These are phyloP conservation scores for Kluyveromyces aestuarii DNA, from an alignment of 805 yeast species.

Conservation along the genomic window DNA sequence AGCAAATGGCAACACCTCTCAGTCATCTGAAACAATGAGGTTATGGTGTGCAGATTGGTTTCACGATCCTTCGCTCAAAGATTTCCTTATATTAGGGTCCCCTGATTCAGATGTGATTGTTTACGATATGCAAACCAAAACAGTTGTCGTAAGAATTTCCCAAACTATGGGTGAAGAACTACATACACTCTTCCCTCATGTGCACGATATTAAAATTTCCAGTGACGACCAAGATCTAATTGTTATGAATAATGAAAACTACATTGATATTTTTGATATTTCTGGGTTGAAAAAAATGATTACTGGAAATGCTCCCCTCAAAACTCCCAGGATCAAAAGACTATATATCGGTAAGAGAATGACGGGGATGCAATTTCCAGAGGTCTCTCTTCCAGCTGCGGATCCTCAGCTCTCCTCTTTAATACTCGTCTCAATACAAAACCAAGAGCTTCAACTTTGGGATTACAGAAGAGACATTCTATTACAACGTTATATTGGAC, in stretches of 20 bases:
- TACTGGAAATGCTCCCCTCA: slow-evolving; percentile 9
- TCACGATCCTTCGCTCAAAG: slow-evolving; percentile 34
- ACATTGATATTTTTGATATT: slow-evolving; percentile 52
- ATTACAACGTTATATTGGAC: slow-evolving; percentile 60
- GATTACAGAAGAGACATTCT: slow-evolving; percentile 51
- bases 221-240: slow-evolving; percentile 54
- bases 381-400: slow-evolving; percentile 2
- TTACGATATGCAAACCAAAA: slow-evolving; percentile 30
- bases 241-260: slow-evolving; percentile 55
- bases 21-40: slow-evolving; percentile 14
- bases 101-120: slow-evolving; percentile 59
- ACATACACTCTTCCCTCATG: slow-evolving; percentile 35
- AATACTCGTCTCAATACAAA: slow-evolving; percentile 54
- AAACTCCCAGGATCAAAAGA: slow-evolving; percentile 31
- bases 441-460: slow-evolving; percentile 79
- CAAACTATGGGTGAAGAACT: slow-evolving; percentile 15
- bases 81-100: slow-evolving; percentile 59
- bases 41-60: slow-evolving; percentile 64
- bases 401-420: slow-evolving; percentile 16
- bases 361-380: slow-evolving; percentile 55
- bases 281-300: slow-evolving; percentile 8
- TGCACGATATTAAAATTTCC: slow-evolving; percentile 61
- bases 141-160: slow-evolving; percentile 23
- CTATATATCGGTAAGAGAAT: slow-evolving; percentile 47
- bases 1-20: slow-evolving; percentile 11